phyloP scores from a whole-genome alignment of 768 basidiomycete genomes.

The Leccinum boreale region DNA sequence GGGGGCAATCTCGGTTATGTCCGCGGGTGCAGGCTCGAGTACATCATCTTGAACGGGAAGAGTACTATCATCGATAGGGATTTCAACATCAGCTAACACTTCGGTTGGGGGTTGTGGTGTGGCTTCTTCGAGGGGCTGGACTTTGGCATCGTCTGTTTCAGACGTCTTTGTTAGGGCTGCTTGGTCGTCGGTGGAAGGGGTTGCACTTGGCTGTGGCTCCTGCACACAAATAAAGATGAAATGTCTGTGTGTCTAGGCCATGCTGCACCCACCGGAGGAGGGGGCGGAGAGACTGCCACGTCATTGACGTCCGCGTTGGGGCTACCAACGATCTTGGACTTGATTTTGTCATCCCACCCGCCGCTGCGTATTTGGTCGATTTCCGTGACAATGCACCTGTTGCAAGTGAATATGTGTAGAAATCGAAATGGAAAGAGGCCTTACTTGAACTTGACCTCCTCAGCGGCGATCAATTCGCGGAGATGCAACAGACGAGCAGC shows the following conservation, averaged over 20 bases:
- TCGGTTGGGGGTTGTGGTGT: slow-evolving; percentile 1
- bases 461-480: slow-evolving; percentile 60
- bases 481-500: slow-evolving; percentile 67
- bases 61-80: background rate
- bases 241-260: background rate
- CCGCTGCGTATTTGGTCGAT: slow-evolving; percentile 76
- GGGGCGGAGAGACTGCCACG: background rate
- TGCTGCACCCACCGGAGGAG: slow-evolving; percentile 10
- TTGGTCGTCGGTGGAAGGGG: slow-evolving; percentile 2
- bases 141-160: slow-evolving; percentile 4
- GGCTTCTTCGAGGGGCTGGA: background rate
- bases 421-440: slow-evolving; percentile 9
- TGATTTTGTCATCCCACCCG: slow-evolving; percentile 55
- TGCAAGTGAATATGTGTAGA: background rate
- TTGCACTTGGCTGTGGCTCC: slow-evolving; percentile 9
- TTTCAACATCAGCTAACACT: background rate
- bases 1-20: slow-evolving; percentile 3
- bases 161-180: background rate
- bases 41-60: slow-evolving; percentile 9
- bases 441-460: slow-evolving; percentile 80
- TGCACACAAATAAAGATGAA: slow-evolving; percentile 2
- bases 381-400: slow-evolving; percentile 64
- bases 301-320: slow-evolving; percentile 5
- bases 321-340: slow-evolving; percentile 27
- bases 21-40: slow-evolving; percentile 1